phyloP scores from a whole-genome alignment of 148 eudicot genomes.

The Amaranthus cruentus region DNA sequence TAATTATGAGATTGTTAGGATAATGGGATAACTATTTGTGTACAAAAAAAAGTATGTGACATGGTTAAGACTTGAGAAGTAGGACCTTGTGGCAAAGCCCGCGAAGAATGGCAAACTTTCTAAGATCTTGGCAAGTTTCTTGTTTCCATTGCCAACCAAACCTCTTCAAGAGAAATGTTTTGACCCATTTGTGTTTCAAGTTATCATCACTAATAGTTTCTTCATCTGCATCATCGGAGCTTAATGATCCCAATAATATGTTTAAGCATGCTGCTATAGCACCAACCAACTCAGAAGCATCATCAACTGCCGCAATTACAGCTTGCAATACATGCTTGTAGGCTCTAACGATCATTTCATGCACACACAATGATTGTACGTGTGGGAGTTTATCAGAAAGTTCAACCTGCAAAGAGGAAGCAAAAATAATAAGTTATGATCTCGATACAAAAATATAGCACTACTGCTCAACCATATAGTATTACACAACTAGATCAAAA shows the following conservation, averaged over 20 bases:
- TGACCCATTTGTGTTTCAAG: slow-evolving; percentile 81
- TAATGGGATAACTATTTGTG: background rate
- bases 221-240: slow-evolving; percentile 35
- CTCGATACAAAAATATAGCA: background rate
- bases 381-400: slow-evolving; percentile 95
- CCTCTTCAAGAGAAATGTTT: slow-evolving; percentile 70
- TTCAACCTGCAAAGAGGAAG: slow-evolving; percentile 54
- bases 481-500: background rate
- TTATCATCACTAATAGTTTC: slow-evolving; percentile 42
- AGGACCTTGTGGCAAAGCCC: slow-evolving; percentile 92
- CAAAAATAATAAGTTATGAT: slow-evolving; percentile 7
- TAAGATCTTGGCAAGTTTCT: slow-evolving; percentile 51
- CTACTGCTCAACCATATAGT: background rate
- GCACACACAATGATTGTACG: slow-evolving; percentile 82
- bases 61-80: background rate
- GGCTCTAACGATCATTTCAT: slow-evolving; percentile 93
- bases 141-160: slow-evolving; percentile 76
- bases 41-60: background rate
- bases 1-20: background rate
- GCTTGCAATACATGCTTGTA: slow-evolving; percentile 87
- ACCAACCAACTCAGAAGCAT: slow-evolving; percentile 53
- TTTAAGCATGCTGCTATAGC: slow-evolving; percentile 81
- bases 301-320: slow-evolving; percentile 58
- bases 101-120: slow-evolving; percentile 88
- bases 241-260: slow-evolving; percentile 67